Evolutionary conservation across 2,329 filamentous ascomycete genomes (phyloP).

Genomic region (Arthrobotrys megalospora): DNA sequence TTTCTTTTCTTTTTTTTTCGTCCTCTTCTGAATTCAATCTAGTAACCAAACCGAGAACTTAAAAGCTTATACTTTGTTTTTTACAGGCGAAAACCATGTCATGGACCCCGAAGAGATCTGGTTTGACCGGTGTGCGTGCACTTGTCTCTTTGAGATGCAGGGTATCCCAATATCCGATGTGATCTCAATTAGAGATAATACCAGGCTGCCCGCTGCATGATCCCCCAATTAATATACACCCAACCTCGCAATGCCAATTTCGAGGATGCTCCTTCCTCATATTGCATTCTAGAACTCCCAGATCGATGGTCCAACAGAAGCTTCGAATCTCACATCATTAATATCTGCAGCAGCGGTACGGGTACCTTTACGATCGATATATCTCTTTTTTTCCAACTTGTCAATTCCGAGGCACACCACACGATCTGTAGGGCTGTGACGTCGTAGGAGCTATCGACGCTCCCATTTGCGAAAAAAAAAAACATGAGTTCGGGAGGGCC

Average conservation of each 20-base stretch:
- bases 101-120: conserved; percentile 19
- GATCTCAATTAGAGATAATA: conserved; percentile 34
- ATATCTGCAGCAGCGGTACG: neutral
- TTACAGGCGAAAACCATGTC: conserved; percentile 12
- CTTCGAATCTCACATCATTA: conserved; percentile 12
- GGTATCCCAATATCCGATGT: conserved; percentile 31
- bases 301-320: conserved; percentile 13
- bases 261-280: conserved; percentile 36
- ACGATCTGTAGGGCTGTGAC: conserved; percentile 19
- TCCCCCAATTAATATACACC: conserved; percentile 45
- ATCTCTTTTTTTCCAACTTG: neutral
- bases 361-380: conserved; percentile 5
- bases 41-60: conserved; percentile 19
- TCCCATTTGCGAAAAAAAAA: conserved; percentile 10
- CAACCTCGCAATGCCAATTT: conserved; percentile 39
- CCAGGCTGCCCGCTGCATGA: conserved; percentile 34
- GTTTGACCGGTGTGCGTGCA: conserved; percentile 18
- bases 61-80: conserved; percentile 45
- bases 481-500: conserved; percentile 18
- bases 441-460: conserved; percentile 25
- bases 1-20: conserved; percentile 9
- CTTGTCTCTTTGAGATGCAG: conserved; percentile 42
- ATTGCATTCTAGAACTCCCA: conserved; percentile 43
- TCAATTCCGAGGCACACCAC: conserved; percentile 1
- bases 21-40: conserved; percentile 26